Evolutionary conservation across 2,329 filamentous ascomycete genomes (phyloP), one percentile per base, ranked within the genome.

Genomic region (Camillea tinctor): DNA sequence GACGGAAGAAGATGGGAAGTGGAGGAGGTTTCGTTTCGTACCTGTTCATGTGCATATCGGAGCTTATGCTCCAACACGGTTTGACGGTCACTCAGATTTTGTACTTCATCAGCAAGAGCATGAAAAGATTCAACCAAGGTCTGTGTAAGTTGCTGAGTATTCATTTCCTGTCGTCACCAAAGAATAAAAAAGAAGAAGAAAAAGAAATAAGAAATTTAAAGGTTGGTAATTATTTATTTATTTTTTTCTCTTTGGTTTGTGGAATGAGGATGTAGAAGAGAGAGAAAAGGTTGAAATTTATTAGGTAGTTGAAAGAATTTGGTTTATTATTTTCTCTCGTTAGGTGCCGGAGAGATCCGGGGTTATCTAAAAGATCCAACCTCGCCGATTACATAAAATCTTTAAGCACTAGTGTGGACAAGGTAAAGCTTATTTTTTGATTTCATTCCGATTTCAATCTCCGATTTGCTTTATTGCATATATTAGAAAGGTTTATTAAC

Each of bases 21-120:
- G n/a, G n/a, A n/a, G n/a, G n/a, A n/a, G n/a, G n/a, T n/a, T n/a
- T n/a, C n/a, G n/a, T n/a, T 78, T 64, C 82, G 73, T 80, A 88
- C 86, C 81, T 88, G 85, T 72, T 88, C 85, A 67, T 88, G 85
- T 30, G 86, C 86, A 75, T 85, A 88, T 56, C 84, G 81, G 66
- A 88, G 78, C 75, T 89, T 89, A 74, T 88, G 84, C 76, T 88
- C 85, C 60, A 89, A 76, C 57, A 88, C 82, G 24, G 83, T 87
- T 71, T 88, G 88, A 66, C 83, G 81, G 72, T 88, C 86, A 65
- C 82, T 82, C 71, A 89, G 73, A 58, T 78, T 80, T 75, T 89
- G 86, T 50, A 88, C 85, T 75, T 89, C 83, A 75, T 88, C 82
- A 67, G 86, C 86, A 58, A 89, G 79, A 58, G 85, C 79, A 74